Percentiles rank a stretch among this genome's conserved stretches.
These are phyloP conservation scores for Macrophomina phaseolina DNA, from an alignment of 2,329 filamentous ascomycete species.

Conservation along the genomic window DNA sequence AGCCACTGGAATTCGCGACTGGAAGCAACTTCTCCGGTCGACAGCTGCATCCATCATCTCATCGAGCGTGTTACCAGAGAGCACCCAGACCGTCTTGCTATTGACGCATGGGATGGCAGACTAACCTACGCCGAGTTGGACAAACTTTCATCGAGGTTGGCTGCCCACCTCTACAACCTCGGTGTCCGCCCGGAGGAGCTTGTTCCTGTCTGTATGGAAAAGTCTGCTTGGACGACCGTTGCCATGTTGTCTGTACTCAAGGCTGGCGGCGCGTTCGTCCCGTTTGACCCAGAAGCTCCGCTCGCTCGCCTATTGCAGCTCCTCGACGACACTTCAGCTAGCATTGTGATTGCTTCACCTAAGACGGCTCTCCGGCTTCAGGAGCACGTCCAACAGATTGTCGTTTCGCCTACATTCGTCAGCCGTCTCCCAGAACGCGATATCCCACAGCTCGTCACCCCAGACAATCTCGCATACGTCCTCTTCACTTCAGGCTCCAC, in stretches of 20 bases:
- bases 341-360: background rate
- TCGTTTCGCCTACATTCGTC: background rate
- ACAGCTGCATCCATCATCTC: slow-evolving; percentile 56
- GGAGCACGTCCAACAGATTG: slow-evolving; percentile 35
- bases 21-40: slow-evolving; percentile 44
- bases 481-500: slow-evolving; percentile 31
- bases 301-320: background rate
- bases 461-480: slow-evolving; percentile 45
- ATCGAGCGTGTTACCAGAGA: slow-evolving; percentile 46
- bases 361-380: slow-evolving; percentile 35
- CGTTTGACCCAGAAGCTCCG: slow-evolving; percentile 1
- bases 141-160: slow-evolving; percentile 11
- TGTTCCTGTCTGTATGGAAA: slow-evolving; percentile 37
- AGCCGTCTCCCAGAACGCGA: background rate
- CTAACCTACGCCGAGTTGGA: slow-evolving; percentile 25
- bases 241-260: slow-evolving; percentile 32
- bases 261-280: slow-evolving; percentile 23
- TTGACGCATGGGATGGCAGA: slow-evolving; percentile 31
- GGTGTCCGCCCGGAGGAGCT: slow-evolving; percentile 33
- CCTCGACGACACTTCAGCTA: background rate
- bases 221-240: slow-evolving; percentile 28
- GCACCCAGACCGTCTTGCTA: slow-evolving; percentile 41
- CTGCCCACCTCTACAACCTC: slow-evolving; percentile 37
- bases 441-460: background rate
- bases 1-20: slow-evolving; percentile 56